phyloP scores from a whole-genome alignment of 2,329 filamentous ascomycete species.

The Aspergillus tamarii region DNA sequence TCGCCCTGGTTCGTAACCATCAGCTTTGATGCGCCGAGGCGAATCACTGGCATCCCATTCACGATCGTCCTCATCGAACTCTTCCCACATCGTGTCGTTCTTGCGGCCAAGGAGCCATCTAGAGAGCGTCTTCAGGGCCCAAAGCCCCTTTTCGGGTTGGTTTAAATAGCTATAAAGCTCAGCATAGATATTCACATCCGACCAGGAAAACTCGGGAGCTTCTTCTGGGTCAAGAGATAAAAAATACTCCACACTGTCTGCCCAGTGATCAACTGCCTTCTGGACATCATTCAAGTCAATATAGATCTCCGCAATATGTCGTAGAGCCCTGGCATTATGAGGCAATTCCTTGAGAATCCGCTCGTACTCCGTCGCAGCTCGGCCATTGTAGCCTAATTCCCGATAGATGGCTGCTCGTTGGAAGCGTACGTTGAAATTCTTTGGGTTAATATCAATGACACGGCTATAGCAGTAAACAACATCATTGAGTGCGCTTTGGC shows the following conservation, averaged over 20 bases:
- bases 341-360: slow-evolving; percentile 58
- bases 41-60: slow-evolving; percentile 82
- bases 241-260: slow-evolving; percentile 56
- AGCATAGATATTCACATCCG: slow-evolving; percentile 81
- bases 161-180: slow-evolving; percentile 73
- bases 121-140: slow-evolving; percentile 70
- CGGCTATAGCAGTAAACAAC: slow-evolving; percentile 58
- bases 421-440: slow-evolving; percentile 57
- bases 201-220: slow-evolving; percentile 65
- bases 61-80: slow-evolving; percentile 71
- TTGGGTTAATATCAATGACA: slow-evolving; percentile 56
- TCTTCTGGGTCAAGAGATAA: slow-evolving; percentile 48
- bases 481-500: slow-evolving; percentile 48
- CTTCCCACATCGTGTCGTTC: slow-evolving; percentile 77
- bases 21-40: slow-evolving; percentile 65
- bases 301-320: slow-evolving; percentile 60
- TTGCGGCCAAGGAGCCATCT: slow-evolving; percentile 81
- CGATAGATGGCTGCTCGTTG: slow-evolving; percentile 60
- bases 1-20: slow-evolving; percentile 61
- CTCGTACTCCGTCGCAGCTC: slow-evolving; percentile 56
- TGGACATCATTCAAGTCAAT: slow-evolving; percentile 55
- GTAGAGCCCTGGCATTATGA: slow-evolving; percentile 58
- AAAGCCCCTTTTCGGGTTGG: slow-evolving; percentile 67
- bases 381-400: slow-evolving; percentile 51
- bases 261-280: slow-evolving; percentile 55